Evolutionary conservation across 345 rosid genomes (phyloP).

Genomic region (Mangifera indica): DNA sequence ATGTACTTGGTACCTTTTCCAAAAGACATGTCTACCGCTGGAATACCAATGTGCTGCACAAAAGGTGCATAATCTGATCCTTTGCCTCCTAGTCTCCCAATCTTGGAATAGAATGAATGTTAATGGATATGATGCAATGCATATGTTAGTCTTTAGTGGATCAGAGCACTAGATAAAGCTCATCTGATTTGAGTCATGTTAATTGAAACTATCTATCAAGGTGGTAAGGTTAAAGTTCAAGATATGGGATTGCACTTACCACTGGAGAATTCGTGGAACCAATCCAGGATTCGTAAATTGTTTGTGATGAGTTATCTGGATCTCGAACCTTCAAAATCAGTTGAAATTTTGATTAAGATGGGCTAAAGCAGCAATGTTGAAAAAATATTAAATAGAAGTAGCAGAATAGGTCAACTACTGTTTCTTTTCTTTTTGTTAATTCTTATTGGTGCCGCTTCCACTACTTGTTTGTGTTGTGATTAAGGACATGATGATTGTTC

Average conservation of each 20-base stretch:
- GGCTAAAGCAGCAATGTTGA: slow-evolving; percentile 11
- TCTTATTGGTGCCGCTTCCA: background rate
- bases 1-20: slow-evolving; percentile 50
- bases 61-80: slow-evolving; percentile 81
- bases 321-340: slow-evolving; percentile 56
- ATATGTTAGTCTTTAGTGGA: background rate
- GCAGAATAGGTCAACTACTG: background rate
- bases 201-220: background rate
- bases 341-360: slow-evolving; percentile 5
- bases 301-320: slow-evolving; percentile 70
- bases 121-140: background rate
- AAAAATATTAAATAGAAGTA: slow-evolving; percentile 4
- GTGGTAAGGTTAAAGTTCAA: background rate
- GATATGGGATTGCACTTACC: slow-evolving; percentile 40
- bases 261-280: slow-evolving; percentile 38
- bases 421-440: background rate
- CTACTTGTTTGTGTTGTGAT: background rate
- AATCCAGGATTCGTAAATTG: slow-evolving; percentile 65
- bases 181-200: background rate
- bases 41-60: slow-evolving; percentile 76
- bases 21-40: slow-evolving; percentile 55
- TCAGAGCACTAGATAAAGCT: background rate
- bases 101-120: slow-evolving; percentile 32
- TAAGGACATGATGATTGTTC: background rate
- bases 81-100: slow-evolving; percentile 62